Percentiles rank a stretch among this genome's conserved stretches.
Conservation (phyloP, 805 yeast genomes). For the Pichia phayaonensis region DNA sequence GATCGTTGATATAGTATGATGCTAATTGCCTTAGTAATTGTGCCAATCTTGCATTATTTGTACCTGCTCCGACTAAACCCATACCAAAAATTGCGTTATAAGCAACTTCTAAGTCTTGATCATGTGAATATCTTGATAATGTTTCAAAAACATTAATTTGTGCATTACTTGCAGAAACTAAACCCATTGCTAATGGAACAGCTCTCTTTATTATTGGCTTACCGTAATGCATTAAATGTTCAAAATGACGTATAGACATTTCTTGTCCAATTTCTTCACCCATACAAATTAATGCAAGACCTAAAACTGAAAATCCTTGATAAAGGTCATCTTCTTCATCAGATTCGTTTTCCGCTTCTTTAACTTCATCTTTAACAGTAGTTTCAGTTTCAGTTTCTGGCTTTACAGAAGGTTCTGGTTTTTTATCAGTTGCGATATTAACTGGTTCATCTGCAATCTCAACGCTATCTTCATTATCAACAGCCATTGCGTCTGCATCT, state of each 20-base stretch:
- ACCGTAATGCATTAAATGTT: conserved; percentile 97
- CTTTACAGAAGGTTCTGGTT: conserved; percentile 6
- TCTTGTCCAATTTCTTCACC: conserved; percentile 98
- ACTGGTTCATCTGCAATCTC: conserved; percentile 36
- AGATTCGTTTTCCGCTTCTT: conserved; percentile 24
- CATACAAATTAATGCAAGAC: conserved; percentile 89
- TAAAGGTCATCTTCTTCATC: conserved; percentile 46
- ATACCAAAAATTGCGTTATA: conserved; percentile 90
- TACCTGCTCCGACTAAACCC: conserved; percentile 99
- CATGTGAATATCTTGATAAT: conserved; percentile 92
- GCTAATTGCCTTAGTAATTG: conserved; percentile 94
- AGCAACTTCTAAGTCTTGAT: conserved; percentile 88
- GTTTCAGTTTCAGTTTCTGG: conserved; percentile 19
- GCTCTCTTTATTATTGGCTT: conserved; percentile 84
- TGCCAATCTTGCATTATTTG: conserved; percentile 95
- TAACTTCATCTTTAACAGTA: conserved; percentile 24
- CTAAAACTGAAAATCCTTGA: conserved; percentile 88
- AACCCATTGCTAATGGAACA: conserved; percentile 97
- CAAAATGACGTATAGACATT: conserved; percentile 94
- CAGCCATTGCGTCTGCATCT: conserved; percentile 24
- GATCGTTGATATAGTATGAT: conserved; percentile 81
- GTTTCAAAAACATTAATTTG: conserved; percentile 97
- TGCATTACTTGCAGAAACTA: conserved; percentile 87
- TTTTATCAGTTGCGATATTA: conserved; percentile 20
- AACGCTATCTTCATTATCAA: conserved; percentile 42